Evolutionary conservation across 164 flowering plant species (phyloP).

Genomic region (Vitis rupestris): DNA sequence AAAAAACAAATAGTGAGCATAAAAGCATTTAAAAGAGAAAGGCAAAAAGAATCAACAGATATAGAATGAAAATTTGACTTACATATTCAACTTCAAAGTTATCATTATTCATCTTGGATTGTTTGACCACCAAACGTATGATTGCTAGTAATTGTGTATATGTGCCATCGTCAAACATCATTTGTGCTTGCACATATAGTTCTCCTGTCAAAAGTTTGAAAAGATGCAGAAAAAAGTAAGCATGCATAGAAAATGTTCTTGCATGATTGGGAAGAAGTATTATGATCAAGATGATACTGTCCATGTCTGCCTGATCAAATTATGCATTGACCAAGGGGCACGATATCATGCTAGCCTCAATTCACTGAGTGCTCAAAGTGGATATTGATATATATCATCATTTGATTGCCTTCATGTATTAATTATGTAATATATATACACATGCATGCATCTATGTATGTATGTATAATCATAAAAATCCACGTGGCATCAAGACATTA

Average conservation of each 20-base stretch:
- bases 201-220: slow-evolving; percentile 59
- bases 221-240: slow-evolving; percentile 4
- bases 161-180: slow-evolving; percentile 73
- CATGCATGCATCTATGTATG: neutral
- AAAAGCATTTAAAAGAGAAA: neutral
- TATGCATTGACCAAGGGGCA: neutral
- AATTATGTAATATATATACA: neutral
- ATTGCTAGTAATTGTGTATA: slow-evolving; percentile 62
- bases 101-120: slow-evolving; percentile 43
- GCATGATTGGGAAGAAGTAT: neutral
- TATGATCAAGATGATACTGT: neutral
- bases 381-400: neutral
- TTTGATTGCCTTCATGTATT: neutral
- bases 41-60: neutral
- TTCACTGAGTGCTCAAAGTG: neutral
- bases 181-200: slow-evolving; percentile 74
- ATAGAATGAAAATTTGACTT: slow-evolving; percentile 27
- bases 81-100: slow-evolving; percentile 73
- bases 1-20: neutral
- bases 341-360: neutral
- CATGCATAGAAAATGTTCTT: neutral
- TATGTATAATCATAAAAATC: neutral
- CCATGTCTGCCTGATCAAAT: neutral
- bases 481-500: slow-evolving; percentile 30
- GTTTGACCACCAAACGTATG: slow-evolving; percentile 49